A percentile compares a stretch with the other conserved stretches of the same genome.
Evolutionary conservation across 345 rosid species (phyloP).

Genomic region (Aurinia saxatilis): DNA sequence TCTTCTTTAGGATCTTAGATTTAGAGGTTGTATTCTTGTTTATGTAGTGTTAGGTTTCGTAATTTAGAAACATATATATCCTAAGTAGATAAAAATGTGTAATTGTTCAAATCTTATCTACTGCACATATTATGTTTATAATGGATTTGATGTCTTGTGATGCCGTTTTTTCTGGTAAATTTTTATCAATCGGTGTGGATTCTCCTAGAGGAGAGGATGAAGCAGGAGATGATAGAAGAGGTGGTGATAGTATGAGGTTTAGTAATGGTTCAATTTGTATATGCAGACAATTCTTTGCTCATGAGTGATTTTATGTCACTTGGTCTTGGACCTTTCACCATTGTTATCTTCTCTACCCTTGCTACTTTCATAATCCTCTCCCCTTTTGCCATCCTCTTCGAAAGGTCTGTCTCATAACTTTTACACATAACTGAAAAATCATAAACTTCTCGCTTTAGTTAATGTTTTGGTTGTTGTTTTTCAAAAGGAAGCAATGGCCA

Average conservation of each 20-base stretch:
- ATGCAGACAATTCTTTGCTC: conserved; percentile 53
- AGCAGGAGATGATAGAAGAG: conserved; percentile 47
- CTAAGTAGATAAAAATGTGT: too few relatives aligned
- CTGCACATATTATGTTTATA: neutral
- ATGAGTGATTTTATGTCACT: conserved; percentile 77
- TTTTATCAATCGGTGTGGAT: conserved; percentile 6
- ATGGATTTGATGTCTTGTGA: neutral
- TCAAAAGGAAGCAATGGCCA: conserved; percentile 89
- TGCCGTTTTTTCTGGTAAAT: conserved; percentile 5
- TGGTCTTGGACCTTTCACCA: conserved; percentile 57
- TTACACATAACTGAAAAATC: too few relatives aligned
- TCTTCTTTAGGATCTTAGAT: too few relatives aligned
- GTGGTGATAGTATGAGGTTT: conserved; percentile 51
- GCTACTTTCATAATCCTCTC: conserved; percentile 69
- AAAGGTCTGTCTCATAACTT: too few relatives aligned
- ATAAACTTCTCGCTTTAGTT: too few relatives aligned
- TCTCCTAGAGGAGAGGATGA: conserved; percentile 17
- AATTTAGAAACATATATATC: too few relatives aligned
- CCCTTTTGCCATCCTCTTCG: conserved; percentile 64
- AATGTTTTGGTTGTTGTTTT: too few relatives aligned
- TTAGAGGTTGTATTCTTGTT: too few relatives aligned
- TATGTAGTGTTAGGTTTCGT: too few relatives aligned
- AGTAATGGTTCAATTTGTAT: conserved; percentile 54
- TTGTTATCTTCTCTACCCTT: conserved; percentile 54
- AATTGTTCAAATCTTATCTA: too few relatives aligned